Evolutionary conservation across 176 grass and related monocot species (phyloP), one percentile per base, ranked within the genome.

Genomic region (Cymbopogon citratus): DNA sequence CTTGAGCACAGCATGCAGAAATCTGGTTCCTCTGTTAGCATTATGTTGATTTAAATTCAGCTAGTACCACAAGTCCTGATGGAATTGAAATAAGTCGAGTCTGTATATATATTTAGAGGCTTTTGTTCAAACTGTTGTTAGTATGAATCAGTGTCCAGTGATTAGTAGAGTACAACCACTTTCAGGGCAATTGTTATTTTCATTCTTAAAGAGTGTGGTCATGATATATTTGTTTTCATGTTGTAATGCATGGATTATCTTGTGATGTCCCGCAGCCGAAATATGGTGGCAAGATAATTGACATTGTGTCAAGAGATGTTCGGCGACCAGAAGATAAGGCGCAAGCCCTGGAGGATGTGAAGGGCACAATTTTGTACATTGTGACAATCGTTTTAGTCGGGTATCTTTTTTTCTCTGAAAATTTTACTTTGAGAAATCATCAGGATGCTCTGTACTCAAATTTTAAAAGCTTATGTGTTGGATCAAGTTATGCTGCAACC

Each of bases 281-380:
- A 88, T 95, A 87, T 77, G 96, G 96, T 25, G 92, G 96, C 57
- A 89, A 85, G 64, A 99, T 99, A 84, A 93, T 99, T 73, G 96
- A 99, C 73, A 95, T 99, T 13, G 96, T 99, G 60, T 95, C 96
- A 66, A 90, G 88, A 88, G 96, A 93, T 79, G 31, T 90, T 72
- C 89, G 45, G 18, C 48, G 27, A 4, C 92, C 96, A 57, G 95
- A 97, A 85, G 87, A 97, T 61, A 89, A 87, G 71, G 88, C 86
- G 43, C 85, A 86, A 94, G 92, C 95, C 70, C 49, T 95, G 35
- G 67, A 76, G 74, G 92, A 94, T 31, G 96, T 95, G 68, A 90
- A 79, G 23, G 85, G 73, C 83, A 95, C 92, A 19, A 90, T 99
- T 80, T 73, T 99, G 21, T 81, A 95, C 21, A 93, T 99, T 72